Evolutionary conservation across 2,329 filamentous ascomycete genomes (phyloP), one percentile per base, ranked within the genome.

Genomic region (Hypoxylon sp.): DNA sequence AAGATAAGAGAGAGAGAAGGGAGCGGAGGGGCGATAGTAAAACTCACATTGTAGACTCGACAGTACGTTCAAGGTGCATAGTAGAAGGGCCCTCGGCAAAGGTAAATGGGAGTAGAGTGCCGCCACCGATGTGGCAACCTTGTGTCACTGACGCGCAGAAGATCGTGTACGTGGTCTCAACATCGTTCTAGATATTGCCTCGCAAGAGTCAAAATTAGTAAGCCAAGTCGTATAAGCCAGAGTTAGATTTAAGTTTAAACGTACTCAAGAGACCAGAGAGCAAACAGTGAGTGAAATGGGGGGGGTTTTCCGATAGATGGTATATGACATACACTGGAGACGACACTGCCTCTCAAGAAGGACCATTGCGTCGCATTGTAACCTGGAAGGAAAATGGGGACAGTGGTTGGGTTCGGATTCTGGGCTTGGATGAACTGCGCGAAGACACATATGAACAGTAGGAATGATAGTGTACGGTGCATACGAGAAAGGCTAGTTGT

Each of bases 11-110:
- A 46, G 11, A 22, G 13, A 19, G 13, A n/a, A n/a, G 29, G 19
- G 14, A 22, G 10, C 3, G 14, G 8, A 29, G 26, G 6, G 6
- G 39, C 14, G 11, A 37, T 3, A 14, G 33, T 22, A n/a, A 24
- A 24, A 44, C 63, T 51, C 31, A 67, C 69, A 64, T 50, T 5
- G 44, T 37, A 6, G 57, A 64, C 11, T 57, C 50, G 14, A 55
- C 22, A 3, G 52, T 48, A 5, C 19, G 19, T 5, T 29, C 52
- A 5, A 48, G 39, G 10, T 67, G 60, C 17, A 69, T 14, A 5
- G 66, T 71, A 29, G 48, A 52, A 13, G 66, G 66, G 0, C 66
- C 69, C 58, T 71, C 66, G 48, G 44, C 42, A 22, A 71, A 71
- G 8, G 52, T 65, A 33, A 70, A 69, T 9, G 66, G 66, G 35